Conservation (phyloP, 345 rosid genomes). For the Syzygium aqueum region DNA sequence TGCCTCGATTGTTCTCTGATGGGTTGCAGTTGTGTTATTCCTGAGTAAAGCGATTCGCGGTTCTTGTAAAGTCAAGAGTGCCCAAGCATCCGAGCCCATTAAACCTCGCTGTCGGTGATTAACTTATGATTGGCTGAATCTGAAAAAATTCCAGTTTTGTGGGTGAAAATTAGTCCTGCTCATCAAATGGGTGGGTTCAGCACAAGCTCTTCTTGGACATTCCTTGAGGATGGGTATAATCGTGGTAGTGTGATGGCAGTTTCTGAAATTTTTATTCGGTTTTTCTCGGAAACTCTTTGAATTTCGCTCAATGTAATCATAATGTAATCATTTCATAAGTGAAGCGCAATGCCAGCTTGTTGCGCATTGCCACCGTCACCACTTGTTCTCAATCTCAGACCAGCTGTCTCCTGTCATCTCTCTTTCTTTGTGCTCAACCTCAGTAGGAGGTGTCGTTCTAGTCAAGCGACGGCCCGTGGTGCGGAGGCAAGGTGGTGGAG, state of each 20-base stretch:
- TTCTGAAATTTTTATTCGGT: not conserved
- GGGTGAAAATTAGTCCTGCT: not conserved
- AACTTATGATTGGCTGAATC: not conserved
- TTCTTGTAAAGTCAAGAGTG: not conserved
- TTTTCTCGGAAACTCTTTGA: not conserved
- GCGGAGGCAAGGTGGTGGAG: not conserved
- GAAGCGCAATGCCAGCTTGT: not conserved
- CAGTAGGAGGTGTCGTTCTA: not conserved
- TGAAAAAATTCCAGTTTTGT: not conserved
- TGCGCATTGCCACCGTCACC: not conserved
- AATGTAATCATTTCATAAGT: not conserved
- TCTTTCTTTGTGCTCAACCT: not conserved
- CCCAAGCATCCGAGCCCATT: not conserved
- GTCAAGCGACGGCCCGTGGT: accelerated
- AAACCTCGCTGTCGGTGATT: not conserved
- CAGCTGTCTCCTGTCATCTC: not conserved
- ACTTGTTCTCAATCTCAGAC: not conserved
- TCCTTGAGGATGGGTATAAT: not conserved
- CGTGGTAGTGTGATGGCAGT: not conserved
- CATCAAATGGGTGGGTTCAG: too few species aligned
- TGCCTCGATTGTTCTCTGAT: not conserved
- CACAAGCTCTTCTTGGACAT: not conserved
- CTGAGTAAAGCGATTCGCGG: not conserved
- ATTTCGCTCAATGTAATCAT: not conserved
- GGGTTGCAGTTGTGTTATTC: not conserved